Conservation (phyloP, 345 rosid species). For the Lumnitzera racemosa region DNA sequence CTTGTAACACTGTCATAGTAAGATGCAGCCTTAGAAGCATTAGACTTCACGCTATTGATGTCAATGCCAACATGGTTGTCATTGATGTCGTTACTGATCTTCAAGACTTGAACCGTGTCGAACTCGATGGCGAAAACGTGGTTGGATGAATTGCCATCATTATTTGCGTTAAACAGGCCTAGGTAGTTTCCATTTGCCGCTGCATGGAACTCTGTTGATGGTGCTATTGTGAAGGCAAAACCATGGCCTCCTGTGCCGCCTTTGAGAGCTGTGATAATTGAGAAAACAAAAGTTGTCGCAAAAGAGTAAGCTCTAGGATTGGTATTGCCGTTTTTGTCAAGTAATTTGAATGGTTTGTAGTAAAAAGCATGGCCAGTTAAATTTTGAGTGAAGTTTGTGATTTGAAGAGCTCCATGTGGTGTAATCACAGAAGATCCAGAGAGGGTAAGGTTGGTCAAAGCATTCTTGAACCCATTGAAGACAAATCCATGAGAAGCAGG, state of each 20-base stretch:
- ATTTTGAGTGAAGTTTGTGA: slow-evolving; percentile 26
- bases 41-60: slow-evolving; percentile 41
- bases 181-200: slow-evolving; percentile 26
- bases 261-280: slow-evolving; percentile 18
- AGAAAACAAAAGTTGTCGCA: slow-evolving; percentile 43
- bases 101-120: slow-evolving; percentile 41
- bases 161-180: slow-evolving; percentile 36
- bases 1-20: slow-evolving; percentile 6
- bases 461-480: slow-evolving; percentile 35
- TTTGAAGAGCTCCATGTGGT: slow-evolving; percentile 32
- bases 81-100: slow-evolving; percentile 7
- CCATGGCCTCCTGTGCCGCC: slow-evolving; percentile 46
- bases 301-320: slow-evolving; percentile 23
- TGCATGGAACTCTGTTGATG: slow-evolving; percentile 23
- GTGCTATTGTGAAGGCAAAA: slow-evolving; percentile 44
- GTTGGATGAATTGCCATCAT: slow-evolving; percentile 11
- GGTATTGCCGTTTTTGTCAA: slow-evolving; percentile 5
- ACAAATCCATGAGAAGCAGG: slow-evolving; percentile 12
- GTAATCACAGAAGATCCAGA: slow-evolving; percentile 22
- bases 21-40: background rate
- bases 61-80: slow-evolving; percentile 53
- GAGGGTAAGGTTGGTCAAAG: slow-evolving; percentile 5
- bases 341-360: slow-evolving; percentile 16
- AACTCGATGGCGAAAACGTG: slow-evolving; percentile 50
- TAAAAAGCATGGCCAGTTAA: slow-evolving; percentile 51